Percentiles rank a stretch among this genome's conserved stretches.
These are phyloP conservation scores for Vicia villosa DNA, from an alignment of 306 rosid species.

Conservation along the genomic window DNA sequence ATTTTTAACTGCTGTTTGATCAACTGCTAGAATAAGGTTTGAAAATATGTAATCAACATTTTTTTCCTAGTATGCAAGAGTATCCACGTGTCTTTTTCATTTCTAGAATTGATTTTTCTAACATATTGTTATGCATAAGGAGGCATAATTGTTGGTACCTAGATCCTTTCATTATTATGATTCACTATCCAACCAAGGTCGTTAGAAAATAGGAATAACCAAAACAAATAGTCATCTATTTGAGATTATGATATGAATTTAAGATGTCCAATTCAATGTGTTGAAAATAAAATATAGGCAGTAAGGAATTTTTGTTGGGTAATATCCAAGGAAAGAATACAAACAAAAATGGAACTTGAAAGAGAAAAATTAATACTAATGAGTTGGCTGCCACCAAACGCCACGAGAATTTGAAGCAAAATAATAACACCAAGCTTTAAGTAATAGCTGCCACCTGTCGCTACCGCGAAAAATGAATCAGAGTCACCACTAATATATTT, in stretches of 20 bases:
- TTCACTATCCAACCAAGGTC: conserved; percentile 11
- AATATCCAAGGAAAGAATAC: conserved; percentile 45
- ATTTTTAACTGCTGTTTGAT: no score
- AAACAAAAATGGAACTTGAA: conserved; percentile 47
- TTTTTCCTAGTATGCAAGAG: no score
- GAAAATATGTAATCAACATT: no score
- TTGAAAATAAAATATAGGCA: conserved; percentile 38
- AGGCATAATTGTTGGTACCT: no score
- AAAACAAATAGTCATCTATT: conserved; percentile 42
- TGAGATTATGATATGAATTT: conserved; percentile 43
- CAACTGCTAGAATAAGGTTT: no score
- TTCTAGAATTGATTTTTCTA: no score
- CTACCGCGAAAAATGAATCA: no score
- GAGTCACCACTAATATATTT: no score
- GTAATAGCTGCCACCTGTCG: conserved; percentile 40
- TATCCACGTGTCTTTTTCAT: no score
- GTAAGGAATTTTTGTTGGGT: conserved; percentile 34
- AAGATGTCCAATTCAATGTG: conserved; percentile 41
- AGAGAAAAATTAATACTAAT: conserved; percentile 34
- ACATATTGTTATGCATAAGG: no score
- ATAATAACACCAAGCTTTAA: conserved; percentile 27
- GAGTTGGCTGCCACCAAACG: conserved; percentile 43
- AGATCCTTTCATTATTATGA: conserved; percentile 3
- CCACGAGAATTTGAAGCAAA: conserved; percentile 35
- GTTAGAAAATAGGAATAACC: conserved; percentile 5